These are phyloP conservation scores for Paraphaeosphaeria minitans DNA, from an alignment of 2,329 filamentous ascomycete species.

Conservation along the genomic window DNA sequence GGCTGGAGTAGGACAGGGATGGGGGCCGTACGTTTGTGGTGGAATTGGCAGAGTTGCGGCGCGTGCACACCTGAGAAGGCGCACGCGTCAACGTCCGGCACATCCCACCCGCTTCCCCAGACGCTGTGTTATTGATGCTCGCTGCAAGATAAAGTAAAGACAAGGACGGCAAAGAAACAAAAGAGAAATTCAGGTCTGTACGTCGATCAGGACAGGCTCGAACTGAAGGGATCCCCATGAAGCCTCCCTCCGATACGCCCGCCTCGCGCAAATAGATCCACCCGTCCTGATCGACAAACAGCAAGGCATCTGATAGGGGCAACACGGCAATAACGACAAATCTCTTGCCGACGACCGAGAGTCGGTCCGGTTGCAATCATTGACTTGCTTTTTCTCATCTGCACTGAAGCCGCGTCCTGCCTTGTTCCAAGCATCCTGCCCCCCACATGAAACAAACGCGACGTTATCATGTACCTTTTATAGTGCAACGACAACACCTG, in stretches of 20 bases:
- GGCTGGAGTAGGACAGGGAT: background rate
- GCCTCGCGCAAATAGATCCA: background rate
- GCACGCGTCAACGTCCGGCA: background rate
- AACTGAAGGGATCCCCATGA: background rate
- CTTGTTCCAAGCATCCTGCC: background rate
- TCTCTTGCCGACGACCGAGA: background rate
- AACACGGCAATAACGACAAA: background rate
- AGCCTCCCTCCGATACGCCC: background rate
- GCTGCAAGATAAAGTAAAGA: background rate
- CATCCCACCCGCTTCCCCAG: background rate
- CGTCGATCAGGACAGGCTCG: background rate
- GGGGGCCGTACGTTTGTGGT: background rate
- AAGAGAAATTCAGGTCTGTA: too few relatives aligned
- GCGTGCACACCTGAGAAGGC: background rate
- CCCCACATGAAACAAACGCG: background rate
- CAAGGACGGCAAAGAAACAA: background rate
- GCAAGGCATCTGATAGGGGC: background rate
- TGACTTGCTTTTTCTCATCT: background rate
- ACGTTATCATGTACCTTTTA: background rate
- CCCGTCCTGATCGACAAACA: background rate
- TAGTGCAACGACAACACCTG: background rate
- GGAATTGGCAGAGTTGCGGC: background rate
- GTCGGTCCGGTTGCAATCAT: background rate
- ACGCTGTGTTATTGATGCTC: background rate
- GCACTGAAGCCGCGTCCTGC: background rate